Base-by-base conservation (phyloP, 495 filamentous ascomycete species). In the Bathelium albidoporum region DNA sequence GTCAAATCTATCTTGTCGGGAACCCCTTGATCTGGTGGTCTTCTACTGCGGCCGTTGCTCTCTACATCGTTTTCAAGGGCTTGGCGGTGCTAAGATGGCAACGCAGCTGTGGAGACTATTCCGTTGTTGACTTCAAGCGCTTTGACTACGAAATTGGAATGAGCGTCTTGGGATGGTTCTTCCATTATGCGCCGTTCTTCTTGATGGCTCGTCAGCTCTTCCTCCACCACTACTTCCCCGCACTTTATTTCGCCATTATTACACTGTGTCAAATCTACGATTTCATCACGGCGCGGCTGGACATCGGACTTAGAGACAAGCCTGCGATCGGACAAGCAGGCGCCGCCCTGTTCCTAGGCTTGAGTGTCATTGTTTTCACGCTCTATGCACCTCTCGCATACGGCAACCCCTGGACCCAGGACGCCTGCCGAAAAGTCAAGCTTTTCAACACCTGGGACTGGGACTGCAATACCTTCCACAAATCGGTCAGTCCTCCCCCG, bases 201-300 rank as follows among this genome's bases (percentile, higher is more conserved):
- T 84, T 97, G 34, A 98, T 98, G 94, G 89, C 91, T 62, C 89
- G 94, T 65, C 94, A 98, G 75, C 84, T 98, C 44, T 98, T 98
- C 83, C 77, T 98, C 58, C 94, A 98, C 74, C 94, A 98, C 72
- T 98, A 98, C 69, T 87, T 98, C 61, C 94, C 94, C 0, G 94
- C 94, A 1, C 83, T 98, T 16, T 95, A 96, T 77, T 97, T 97
- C 71, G 91, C 89, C 63, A 85, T 98, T 68, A 85, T 97, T 58
- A 83, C 88, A 0, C 80, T 96, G 31, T 94, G 87, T 75, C 94
- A 97, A 72, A 81, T 88, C 45, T 90, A 89, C 73, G 94, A 97
- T 75, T 96, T 95, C 71, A 70, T 85, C 32, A 84, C 85, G 22
- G 83, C 81, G 64, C 86, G 95, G 59, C 79, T 95, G 62, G 70